Evolutionary conservation across 495 filamentous ascomycete genomes (phyloP), one percentile per base, ranked within the genome.

Genomic region (Chaetomidium leptoderma): DNA sequence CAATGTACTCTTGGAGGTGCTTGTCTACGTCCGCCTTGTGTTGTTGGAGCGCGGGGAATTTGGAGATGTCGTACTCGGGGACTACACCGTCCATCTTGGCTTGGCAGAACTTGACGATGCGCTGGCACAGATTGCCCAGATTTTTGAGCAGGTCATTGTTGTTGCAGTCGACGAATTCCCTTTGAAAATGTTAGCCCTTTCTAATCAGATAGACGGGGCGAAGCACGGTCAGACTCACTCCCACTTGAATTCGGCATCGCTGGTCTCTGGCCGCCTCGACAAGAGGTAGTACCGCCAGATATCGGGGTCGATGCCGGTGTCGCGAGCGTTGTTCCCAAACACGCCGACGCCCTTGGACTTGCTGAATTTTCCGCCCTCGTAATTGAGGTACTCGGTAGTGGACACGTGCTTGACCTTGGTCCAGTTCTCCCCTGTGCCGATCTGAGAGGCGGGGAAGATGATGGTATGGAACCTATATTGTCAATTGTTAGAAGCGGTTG

Each of bases 231-330:
- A 21, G 21, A 57, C 67, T 63, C 64, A 72, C 70, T 69, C 62
- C 91, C 91, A 96, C 59, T 90, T 85, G 65, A 96, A 95, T 68
- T 96, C 87, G 0, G 88, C 85, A 66, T 97, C 92, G 14, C 88
- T 84, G 24, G 87, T 90, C 70, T 97, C 92, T 0, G 92, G 92
- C 40, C 92, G 86, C 69, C 88, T 87, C 57, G 88, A 85, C 19
- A 97, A 78, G 43, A 97, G 81, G 76, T 91, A 97, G 72, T 95
- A 97, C 37, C 92, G 81, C 91, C 91, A 97, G 27, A 97, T 89
- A 53, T 92, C 88, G 5, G 90, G 74, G 8, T 86, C 78, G 30
- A 98, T 78, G n/a, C 91, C 91, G 6, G 91, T 97, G 40, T 95
- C 86, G 70, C 87, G 86, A 17, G 90, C 93, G 67, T 85, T 87